Evolutionary conservation across 2,329 filamentous ascomycete species (phyloP), one percentile per base, ranked within the genome.

Genomic region (Pestalotiopsis sp.): DNA sequence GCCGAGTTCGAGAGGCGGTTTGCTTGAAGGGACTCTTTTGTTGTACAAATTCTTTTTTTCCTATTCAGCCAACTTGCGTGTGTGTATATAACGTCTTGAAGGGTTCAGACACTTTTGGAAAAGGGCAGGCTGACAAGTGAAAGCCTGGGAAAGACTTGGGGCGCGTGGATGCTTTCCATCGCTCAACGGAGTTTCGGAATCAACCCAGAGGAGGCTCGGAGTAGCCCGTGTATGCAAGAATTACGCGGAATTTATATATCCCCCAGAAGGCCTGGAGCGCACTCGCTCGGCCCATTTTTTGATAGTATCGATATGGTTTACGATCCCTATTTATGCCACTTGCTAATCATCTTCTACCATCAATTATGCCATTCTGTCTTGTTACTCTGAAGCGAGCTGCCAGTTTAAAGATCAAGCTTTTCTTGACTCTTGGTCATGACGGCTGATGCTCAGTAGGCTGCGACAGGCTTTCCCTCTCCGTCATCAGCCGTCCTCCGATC

Each of bases 1-100:
- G 81, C 84, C 9, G 94, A 97, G 80, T 93, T 99, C 78, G 90
- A 93, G 81, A 88, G 84, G 76, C 87, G 92, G 67, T 98, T 98
- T 81, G 84, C 64, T 14, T 69, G 30, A 48, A 7, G 26, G 40
- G 2, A 35, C 44, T 20, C 22, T 26, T n/a, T 9, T n/a, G 26
- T 38, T 62, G 59, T 35, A 20, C 13, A 17, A 35, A 38, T 44
- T 24, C 38, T 35, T 39, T 13, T 59, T 59, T 38, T 14, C 30
- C 30, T 35, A 35, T 26, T 59, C 24, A 26, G 24, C 14, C 56
- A 4, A 38, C 26, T 59, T 13, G 30, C 9, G 30, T 59, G 14
- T 59, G 14, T 22, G 20, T 65, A 44, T 65, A 65, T 38, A 65
- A 65, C 48, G n/a, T 26, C 56, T 59, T 64, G 14, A 11, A 24